Evolutionary conservation across 129 eudicot genomes (phyloP).

Genomic region (Daucus carota): DH1_v3.0 NC_030383.2:52367501-52368000

Average conservation of each 20-base stretch:
- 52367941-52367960: conserved; percentile 96
- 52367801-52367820: conserved; percentile 47
- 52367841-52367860: neutral
- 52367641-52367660: conserved; percentile 84
- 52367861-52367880: conserved; percentile 25
- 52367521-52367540: conserved; percentile 96
- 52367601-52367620: conserved; percentile 99
- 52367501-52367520: conserved; percentile 8
- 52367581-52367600: conserved; percentile 85
- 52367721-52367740: neutral
- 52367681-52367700: conserved; percentile 58
- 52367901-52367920: conserved; percentile 91
- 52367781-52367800: conserved; percentile 1
- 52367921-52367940: conserved; percentile 89
- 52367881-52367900: conserved; percentile 51
- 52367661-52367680: conserved; percentile 97
- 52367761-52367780: neutral
- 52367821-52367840: conserved; percentile 6
- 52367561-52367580: conserved; percentile 87
- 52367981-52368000: conserved; percentile 96
- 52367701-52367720: neutral
- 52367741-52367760: neutral
- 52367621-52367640: conserved; percentile 87
- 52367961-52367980: conserved; percentile 95
- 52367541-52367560: conserved; percentile 89